Percentiles rank a stretch among this genome's conserved stretches.
Evolutionary conservation across 2,329 filamentous ascomycete genomes (phyloP).

Genomic region (Chrysosporium keratinophilum): DNA sequence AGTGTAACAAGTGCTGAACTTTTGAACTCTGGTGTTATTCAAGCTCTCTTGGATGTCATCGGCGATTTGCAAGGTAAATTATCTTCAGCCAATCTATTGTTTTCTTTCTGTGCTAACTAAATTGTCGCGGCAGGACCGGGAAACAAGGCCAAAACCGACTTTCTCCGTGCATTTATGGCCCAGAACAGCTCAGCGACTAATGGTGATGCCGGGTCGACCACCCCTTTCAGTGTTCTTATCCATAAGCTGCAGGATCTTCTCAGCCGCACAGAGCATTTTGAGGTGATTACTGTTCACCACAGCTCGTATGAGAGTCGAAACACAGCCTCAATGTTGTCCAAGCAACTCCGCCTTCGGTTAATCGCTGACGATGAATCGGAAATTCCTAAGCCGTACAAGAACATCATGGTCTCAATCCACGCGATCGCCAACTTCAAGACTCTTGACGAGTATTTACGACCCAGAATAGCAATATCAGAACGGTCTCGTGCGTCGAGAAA

Average conservation of each 20-base stretch:
- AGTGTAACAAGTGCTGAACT: conserved; percentile 94
- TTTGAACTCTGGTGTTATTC: conserved; percentile 79
- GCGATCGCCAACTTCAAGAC: conserved; percentile 97
- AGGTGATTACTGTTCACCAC: conserved; percentile 88
- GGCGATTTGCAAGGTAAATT: conserved; percentile 50
- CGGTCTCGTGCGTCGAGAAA: conserved; percentile 53
- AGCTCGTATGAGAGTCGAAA: conserved; percentile 46
- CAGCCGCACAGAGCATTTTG: conserved; percentile 94
- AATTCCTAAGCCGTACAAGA: conserved; percentile 76
- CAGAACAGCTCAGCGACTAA: conserved; percentile 51
- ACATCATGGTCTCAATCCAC: conserved; percentile 97
- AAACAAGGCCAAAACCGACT: conserved; percentile 60
- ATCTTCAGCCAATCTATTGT: neutral
- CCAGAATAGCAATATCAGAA: conserved; percentile 73
- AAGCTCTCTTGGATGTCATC: conserved; percentile 71
- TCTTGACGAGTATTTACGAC: conserved; percentile 87
- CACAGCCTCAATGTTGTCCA: conserved; percentile 89
- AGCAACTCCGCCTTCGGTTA: conserved; percentile 82
- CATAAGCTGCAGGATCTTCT: conserved; percentile 92
- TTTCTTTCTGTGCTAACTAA: conserved; percentile 3
- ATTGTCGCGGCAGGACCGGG: neutral
- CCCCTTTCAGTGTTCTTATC: conserved; percentile 80
- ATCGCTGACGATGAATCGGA: conserved; percentile 59
- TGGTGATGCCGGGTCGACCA: conserved; percentile 56
- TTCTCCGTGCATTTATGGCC: conserved; percentile 86